Conservation (phyloP, 2,329 filamentous ascomycete genomes). For the Fusarium hostae region DNA sequence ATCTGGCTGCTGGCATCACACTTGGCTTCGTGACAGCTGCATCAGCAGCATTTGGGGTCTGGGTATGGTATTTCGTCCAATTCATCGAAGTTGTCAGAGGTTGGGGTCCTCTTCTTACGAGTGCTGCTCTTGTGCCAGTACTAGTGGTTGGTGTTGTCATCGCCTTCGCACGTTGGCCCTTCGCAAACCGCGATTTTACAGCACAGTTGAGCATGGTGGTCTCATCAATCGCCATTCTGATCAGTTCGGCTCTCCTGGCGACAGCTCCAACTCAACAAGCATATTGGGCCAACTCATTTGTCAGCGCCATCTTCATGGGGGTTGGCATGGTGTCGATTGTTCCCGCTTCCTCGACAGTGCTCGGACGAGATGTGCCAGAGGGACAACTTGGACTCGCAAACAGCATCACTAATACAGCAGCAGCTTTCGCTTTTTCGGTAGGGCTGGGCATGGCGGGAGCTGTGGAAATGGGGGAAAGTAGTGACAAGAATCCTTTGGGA, state of each 20-base stretch:
- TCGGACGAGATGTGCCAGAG: constrained; percentile 36
- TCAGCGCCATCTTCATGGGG: constrained; percentile 43
- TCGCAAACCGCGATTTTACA: constrained; percentile 29
- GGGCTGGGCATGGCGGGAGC: constrained; percentile 42
- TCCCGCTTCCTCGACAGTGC: constrained; percentile 34
- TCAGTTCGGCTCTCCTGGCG: constrained; percentile 39
- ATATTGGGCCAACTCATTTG: constrained; percentile 43
- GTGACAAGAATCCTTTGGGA: constrained; percentile 19
- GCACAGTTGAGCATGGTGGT: constrained; percentile 33
- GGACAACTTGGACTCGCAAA: constrained; percentile 39
- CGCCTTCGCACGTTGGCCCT: constrained; percentile 31
- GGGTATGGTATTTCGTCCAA: constrained; percentile 43
- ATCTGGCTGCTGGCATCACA: constrained; percentile 22
- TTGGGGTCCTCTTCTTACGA: constrained; percentile 36
- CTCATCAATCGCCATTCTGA: constrained; percentile 31
- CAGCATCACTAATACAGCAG: constrained; percentile 31
- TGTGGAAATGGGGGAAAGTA: constrained; percentile 31
- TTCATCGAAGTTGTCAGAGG: constrained; percentile 39
- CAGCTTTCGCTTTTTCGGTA: constrained; percentile 38
- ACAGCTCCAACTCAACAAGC: constrained; percentile 37
- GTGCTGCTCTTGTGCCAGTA: constrained; percentile 40
- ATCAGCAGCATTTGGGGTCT: constrained; percentile 41
- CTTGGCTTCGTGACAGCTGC: constrained; percentile 34
- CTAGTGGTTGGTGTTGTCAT: constrained; percentile 31
- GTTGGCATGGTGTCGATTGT: constrained; percentile 40